phyloP scores from a whole-genome alignment of 768 basidiomycete species.

The Neoboletus brunneissimus region DNA sequence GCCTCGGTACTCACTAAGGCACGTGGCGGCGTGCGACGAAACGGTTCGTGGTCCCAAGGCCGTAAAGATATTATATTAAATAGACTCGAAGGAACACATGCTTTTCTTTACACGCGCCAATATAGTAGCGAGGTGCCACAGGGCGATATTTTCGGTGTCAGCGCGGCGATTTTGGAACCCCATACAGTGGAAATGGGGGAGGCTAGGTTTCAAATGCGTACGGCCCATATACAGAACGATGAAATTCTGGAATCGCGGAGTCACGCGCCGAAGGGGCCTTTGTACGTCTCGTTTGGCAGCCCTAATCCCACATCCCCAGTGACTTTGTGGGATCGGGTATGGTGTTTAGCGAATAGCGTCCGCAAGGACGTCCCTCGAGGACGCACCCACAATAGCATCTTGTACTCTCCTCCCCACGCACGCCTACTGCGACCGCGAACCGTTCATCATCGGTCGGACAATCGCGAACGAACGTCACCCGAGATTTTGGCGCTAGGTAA shows the following conservation, averaged over 20 bases:
- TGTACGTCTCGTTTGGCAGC: background rate
- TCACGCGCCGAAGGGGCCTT: background rate
- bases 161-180: slow-evolving; percentile 6
- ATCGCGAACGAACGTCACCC: background rate
- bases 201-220: background rate
- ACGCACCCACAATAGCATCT: background rate
- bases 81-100: background rate
- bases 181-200: background rate
- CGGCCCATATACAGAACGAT: background rate
- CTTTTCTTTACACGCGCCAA: background rate
- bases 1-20: background rate
- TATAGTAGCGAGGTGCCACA: background rate
- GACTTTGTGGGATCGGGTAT: background rate
- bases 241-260: background rate
- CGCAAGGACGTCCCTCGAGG: background rate
- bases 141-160: background rate
- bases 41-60: background rate
- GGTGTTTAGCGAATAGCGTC: background rate
- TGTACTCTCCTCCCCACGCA: background rate
- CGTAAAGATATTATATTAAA: background rate
- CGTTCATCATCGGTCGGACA: background rate
- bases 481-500: background rate
- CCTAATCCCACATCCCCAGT: background rate
- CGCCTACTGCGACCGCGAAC: background rate
- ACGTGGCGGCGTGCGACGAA: too few species aligned